Conservation (phyloP, 495 filamentous ascomycete species). For the Penicillium subrubescens region DNA sequence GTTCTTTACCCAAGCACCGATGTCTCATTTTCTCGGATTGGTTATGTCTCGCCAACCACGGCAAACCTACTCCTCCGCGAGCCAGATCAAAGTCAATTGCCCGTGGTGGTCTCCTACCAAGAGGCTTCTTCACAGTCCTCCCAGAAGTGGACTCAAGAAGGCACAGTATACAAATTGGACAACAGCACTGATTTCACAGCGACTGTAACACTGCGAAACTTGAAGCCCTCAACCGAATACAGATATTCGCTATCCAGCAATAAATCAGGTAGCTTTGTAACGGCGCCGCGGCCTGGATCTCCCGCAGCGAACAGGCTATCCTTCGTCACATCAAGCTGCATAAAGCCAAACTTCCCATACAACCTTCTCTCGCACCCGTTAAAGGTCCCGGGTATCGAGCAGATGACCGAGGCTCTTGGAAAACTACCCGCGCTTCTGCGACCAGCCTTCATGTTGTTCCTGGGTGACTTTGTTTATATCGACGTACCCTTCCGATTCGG, state of each 20-base stretch:
- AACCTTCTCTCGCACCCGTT: conserved; percentile 78
- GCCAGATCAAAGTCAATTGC: conserved; percentile 71
- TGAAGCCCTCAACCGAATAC: conserved; percentile 68
- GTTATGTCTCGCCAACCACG: conserved; percentile 78
- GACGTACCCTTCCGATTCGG: conserved; percentile 85
- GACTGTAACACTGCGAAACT: conserved; percentile 55
- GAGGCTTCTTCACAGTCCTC: conserved; percentile 26
- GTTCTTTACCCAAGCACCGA: conserved; percentile 69
- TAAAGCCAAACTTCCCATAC: conserved; percentile 90
- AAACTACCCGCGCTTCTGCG: conserved; percentile 61
- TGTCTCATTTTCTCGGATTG: conserved; percentile 79
- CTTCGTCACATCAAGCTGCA: conserved; percentile 88
- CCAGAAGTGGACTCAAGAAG: conserved; percentile 64
- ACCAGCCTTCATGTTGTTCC: conserved; percentile 90
- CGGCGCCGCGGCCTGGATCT: conserved; percentile 66
- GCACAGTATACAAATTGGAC: conserved; percentile 62
- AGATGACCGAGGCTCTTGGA: conserved; percentile 58
- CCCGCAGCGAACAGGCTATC: conserved; percentile 68
- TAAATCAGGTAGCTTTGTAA: conserved; percentile 75
- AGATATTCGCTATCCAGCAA: conserved; percentile 83
- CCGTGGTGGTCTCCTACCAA: conserved; percentile 68
- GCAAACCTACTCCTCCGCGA: conserved; percentile 85
- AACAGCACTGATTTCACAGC: conserved; percentile 82
- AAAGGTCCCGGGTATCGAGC: conserved; percentile 73
- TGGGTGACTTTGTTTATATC: conserved; percentile 98